Conservation (phyloP, 495 filamentous ascomycete genomes). For the Penicillium lagena region DNA sequence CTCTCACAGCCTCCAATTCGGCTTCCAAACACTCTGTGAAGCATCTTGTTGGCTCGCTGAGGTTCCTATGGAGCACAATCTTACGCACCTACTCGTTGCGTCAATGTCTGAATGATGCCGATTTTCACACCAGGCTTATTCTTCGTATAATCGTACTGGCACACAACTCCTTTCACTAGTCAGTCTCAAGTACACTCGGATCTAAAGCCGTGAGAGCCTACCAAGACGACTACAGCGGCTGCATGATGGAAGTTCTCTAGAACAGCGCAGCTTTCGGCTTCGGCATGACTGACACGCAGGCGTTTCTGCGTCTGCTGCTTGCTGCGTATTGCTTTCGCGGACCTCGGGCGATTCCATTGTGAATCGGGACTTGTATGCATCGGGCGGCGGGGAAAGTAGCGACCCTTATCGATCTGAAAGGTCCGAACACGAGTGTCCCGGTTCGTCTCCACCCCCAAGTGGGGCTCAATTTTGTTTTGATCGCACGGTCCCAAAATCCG, state of each 20-base stretch:
- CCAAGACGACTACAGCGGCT: constrained; percentile 18
- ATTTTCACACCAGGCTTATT: constrained; percentile 2
- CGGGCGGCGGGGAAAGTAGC: too few species aligned
- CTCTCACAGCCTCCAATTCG: not conserved
- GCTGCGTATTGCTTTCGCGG: not conserved
- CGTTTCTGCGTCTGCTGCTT: not conserved
- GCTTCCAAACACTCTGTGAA: not conserved
- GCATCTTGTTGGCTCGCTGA: too few species aligned
- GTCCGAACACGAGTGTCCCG: too few species aligned
- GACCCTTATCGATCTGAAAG: too few species aligned
- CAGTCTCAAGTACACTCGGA: too few species aligned
- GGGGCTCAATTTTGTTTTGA: too few species aligned
- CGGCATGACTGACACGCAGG: constrained; percentile 7
- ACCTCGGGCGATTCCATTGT: too few species aligned
- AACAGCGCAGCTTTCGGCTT: constrained; percentile 14
- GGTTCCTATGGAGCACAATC: too few species aligned
- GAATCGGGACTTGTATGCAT: too few species aligned
- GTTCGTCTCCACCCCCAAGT: too few species aligned
- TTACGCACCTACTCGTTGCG: not conserved
- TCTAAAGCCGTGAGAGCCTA: not conserved
- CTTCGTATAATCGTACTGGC: constrained; percentile 1
- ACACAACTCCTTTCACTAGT: not conserved
- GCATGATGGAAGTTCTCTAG: constrained; percentile 42
- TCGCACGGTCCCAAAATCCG: too few species aligned
- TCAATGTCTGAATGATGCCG: constrained; percentile 1